A percentile compares a stretch with the other conserved stretches of the same genome.
These are phyloP conservation scores for Neopestalotiopsis clavispora DNA, from an alignment of 2,329 filamentous ascomycete species.

Conservation along the genomic window DNA sequence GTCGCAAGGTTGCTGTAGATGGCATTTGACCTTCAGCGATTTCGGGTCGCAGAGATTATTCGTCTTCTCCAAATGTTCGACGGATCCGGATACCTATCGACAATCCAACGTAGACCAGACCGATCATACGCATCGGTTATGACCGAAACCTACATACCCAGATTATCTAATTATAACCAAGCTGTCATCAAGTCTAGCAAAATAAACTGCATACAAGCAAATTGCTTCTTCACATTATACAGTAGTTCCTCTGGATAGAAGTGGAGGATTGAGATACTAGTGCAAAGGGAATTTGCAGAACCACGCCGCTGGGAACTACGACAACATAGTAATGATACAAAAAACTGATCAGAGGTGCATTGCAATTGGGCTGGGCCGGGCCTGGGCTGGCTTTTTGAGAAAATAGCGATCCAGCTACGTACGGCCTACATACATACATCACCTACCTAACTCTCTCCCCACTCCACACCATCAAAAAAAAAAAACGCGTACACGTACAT, in stretches of 20 bases:
- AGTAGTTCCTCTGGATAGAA: background rate
- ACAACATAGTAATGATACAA: background rate
- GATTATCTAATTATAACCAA: background rate
- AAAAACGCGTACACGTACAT: no score
- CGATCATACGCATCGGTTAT: background rate
- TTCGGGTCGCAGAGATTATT: no score
- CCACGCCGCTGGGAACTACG: background rate
- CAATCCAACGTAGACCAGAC: background rate
- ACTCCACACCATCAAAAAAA: background rate
- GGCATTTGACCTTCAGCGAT: no score
- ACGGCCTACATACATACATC: no score
- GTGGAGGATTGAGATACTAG: background rate
- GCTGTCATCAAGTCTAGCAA: background rate
- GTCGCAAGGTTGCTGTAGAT: no score
- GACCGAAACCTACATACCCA: background rate
- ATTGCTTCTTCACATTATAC: background rate
- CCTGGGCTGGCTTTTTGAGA: no score
- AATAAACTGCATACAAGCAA: background rate
- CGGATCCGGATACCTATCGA: background rate
- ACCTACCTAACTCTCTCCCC: background rate
- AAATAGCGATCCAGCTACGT: no score
- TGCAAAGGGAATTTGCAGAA: background rate
- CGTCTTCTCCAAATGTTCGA: no score
- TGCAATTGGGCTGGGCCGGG: no score
- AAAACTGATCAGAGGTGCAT: no score